Conservation (phyloP, 1,139 yeast genomes). For the Diutina ranongensis region DNA sequence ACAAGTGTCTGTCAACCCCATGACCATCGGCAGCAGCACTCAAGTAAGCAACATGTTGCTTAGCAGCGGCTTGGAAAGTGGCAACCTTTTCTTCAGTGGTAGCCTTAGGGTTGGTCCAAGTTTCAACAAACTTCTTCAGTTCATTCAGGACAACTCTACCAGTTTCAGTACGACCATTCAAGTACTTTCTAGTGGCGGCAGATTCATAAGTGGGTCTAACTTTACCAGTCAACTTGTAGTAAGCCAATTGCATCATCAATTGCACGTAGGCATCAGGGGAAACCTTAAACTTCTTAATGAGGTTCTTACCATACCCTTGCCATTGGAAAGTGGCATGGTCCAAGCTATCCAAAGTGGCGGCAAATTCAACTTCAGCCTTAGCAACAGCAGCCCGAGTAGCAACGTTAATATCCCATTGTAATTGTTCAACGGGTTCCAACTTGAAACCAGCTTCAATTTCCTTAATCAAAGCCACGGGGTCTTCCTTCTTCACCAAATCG, state of each 20-base stretch:
- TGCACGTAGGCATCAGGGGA: slow-evolving; percentile 76
- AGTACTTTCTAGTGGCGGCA: slow-evolving; percentile 85
- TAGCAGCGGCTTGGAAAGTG: slow-evolving; percentile 63
- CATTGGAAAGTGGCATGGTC: slow-evolving; percentile 60
- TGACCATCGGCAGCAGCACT: slow-evolving; percentile 72
- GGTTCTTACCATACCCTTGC: slow-evolving; percentile 59
- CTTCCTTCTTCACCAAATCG: slow-evolving; percentile 39
- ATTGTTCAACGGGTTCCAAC: slow-evolving; percentile 9
- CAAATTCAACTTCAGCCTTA: slow-evolving; percentile 45
- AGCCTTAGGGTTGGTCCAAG: slow-evolving; percentile 57
- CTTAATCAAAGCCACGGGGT: slow-evolving; percentile 21
- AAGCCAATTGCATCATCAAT: slow-evolving; percentile 65
- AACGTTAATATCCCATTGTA: slow-evolving; percentile 38
- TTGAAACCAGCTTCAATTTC: slow-evolving; percentile 16
- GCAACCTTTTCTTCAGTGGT: slow-evolving; percentile 47
- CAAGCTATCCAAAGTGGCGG: slow-evolving; percentile 39
- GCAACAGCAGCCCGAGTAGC: slow-evolving; percentile 40
- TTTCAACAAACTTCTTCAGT: slow-evolving; percentile 59
- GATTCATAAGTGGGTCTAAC: slow-evolving; percentile 91
- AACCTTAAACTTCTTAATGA: slow-evolving; percentile 55
- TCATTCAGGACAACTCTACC: slow-evolving; percentile 81
- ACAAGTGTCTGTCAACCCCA: slow-evolving; percentile 91
- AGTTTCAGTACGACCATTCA: slow-evolving; percentile 93
- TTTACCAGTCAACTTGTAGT: slow-evolving; percentile 71
- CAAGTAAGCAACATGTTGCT: slow-evolving; percentile 66